Percentiles rank a stretch among this genome's conserved stretches.
phyloP scores from a whole-genome alignment of 768 basidiomycete genomes.

The Kwoniella sp. region DNA sequence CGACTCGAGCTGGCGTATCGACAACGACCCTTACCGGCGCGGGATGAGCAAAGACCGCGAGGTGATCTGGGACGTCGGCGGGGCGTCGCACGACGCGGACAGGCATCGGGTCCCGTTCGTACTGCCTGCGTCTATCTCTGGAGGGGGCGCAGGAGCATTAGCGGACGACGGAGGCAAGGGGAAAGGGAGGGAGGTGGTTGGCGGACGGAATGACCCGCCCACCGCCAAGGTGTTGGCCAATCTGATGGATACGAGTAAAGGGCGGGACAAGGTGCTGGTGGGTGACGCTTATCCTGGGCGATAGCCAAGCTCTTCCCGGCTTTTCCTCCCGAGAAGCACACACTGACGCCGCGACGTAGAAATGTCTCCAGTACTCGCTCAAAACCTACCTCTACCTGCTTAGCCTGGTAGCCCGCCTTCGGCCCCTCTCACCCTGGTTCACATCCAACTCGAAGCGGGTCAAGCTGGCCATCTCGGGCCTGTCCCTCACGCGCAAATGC shows the following conservation, averaged over 20 bases:
- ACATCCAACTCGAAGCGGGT: slow-evolving; percentile 30
- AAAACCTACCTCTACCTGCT: slow-evolving; percentile 44
- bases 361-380: slow-evolving; percentile 44
- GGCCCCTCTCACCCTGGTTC: slow-evolving; percentile 33
- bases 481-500: slow-evolving; percentile 46
- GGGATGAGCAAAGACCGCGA: slow-evolving; percentile 1
- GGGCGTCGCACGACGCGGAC: no score
- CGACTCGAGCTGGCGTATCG: neutral
- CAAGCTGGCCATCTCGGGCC: slow-evolving; percentile 27
- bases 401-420: slow-evolving; percentile 22
- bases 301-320: neutral
- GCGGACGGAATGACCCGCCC: neutral
- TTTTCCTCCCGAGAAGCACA: neutral
- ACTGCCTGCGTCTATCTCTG: no score
- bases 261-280: slow-evolving; percentile 45
- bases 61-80: slow-evolving; percentile 8
- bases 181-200: neutral
- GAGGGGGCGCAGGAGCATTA: no score
- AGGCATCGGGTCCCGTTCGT: no score
- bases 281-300: no score
- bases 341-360: slow-evolving; percentile 11
- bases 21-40: neutral
- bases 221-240: slow-evolving; percentile 62
- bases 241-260: slow-evolving; percentile 54
- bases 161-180: neutral